Conservation (phyloP, 169 alveolate genomes). For the Cystoisospora suis region DNA sequence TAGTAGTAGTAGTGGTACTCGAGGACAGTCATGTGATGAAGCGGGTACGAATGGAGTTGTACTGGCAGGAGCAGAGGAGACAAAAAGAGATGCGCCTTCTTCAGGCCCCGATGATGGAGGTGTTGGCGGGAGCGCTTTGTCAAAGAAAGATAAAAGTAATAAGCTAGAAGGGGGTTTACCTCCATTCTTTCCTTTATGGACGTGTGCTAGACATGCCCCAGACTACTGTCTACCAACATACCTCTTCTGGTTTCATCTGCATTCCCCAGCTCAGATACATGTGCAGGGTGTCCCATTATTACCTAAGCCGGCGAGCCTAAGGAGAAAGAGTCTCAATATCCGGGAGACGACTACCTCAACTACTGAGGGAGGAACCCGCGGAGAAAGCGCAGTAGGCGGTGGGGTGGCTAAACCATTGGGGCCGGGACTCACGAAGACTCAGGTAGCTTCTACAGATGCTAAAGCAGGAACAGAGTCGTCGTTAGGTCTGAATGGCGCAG, state of each 20-base stretch:
- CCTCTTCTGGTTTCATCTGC: slow-evolving; percentile 86
- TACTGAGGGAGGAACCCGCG: neutral
- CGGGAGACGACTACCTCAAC: neutral
- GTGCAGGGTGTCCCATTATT: slow-evolving; percentile 83
- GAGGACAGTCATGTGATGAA: neutral
- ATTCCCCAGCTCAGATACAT: slow-evolving; percentile 80
- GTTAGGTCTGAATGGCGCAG: neutral
- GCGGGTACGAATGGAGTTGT: neutral
- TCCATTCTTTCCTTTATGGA: slow-evolving; percentile 86
- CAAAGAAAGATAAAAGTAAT: neutral
- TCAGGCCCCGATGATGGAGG: neutral
- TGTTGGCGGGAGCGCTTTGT: neutral
- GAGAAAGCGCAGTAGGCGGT: neutral
- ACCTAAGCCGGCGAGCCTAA: slow-evolving; percentile 74
- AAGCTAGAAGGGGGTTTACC: slow-evolving; percentile 44
- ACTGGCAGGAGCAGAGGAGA: neutral
- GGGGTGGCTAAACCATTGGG: neutral
- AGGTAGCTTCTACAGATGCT: slow-evolving; percentile 22
- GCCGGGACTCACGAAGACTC: slow-evolving; percentile 37
- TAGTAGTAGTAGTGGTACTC: too few relatives aligned
- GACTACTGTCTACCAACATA: slow-evolving; percentile 89
- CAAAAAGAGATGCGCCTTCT: neutral
- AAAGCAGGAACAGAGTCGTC: neutral
- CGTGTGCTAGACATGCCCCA: slow-evolving; percentile 78
- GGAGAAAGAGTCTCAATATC: too few relatives aligned